phyloP scores from a whole-genome alignment of 2,329 filamentous ascomycete species.

The Tolypocladium tropicale region DNA sequence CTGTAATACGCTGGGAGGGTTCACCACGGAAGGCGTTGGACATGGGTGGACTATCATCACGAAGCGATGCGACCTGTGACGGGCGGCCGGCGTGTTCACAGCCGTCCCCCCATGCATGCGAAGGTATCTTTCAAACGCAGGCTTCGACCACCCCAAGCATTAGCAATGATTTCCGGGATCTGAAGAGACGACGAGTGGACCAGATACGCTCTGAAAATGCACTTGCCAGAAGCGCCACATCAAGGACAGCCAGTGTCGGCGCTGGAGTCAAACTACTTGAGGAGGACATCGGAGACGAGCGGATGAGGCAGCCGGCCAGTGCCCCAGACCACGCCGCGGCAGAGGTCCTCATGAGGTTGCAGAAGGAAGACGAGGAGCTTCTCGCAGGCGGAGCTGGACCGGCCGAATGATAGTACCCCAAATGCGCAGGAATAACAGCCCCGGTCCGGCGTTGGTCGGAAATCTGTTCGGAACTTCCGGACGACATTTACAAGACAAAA shows the following conservation, averaged over 20 bases:
- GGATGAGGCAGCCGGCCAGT: not conserved
- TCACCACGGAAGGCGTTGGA: not conserved
- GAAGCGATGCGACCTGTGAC: not conserved
- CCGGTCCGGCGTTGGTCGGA: not conserved
- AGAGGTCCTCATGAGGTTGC: conserved; percentile 1
- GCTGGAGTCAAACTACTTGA: not conserved
- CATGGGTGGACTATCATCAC: not conserved
- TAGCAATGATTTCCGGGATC: not conserved
- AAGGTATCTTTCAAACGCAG: not conserved
- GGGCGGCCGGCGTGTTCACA: not conserved
- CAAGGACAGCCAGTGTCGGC: not conserved
- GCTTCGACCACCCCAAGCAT: not conserved
- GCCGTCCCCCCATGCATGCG: not conserved
- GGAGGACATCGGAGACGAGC: not conserved
- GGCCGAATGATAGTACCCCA: too few relatives aligned
- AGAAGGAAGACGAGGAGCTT: not conserved
- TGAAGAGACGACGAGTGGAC: not conserved
- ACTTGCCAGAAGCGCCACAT: not conserved
- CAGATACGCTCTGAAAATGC: not conserved
- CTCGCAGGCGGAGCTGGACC: too few relatives aligned
- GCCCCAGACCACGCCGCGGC: conserved; percentile 1
- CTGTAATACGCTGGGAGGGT: not conserved
- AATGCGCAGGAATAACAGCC: not conserved
- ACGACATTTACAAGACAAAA: not conserved
- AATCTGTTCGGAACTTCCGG: not conserved